Percentiles rank a stretch among this genome's conserved stretches.
Evolutionary conservation across 768 basidiomycete genomes (phyloP).

Genomic region (Tylopilus balloui): DNA sequence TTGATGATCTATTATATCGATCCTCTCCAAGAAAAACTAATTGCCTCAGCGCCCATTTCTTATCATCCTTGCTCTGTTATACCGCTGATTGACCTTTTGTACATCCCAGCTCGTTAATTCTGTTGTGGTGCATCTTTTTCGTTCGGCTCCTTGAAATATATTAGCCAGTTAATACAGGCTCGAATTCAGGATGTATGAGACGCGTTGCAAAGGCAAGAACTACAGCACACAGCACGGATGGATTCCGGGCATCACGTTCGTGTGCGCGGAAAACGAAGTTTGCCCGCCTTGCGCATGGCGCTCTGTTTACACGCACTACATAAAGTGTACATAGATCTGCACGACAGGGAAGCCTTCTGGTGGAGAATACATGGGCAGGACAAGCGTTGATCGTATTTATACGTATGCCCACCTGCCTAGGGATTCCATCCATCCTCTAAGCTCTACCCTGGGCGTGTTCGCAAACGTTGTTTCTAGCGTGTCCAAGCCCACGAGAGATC

Average conservation of each 20-base stretch:
- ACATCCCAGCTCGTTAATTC: slow-evolving; percentile 2
- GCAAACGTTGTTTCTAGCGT: slow-evolving; percentile 23
- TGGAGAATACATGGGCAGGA: not conserved
- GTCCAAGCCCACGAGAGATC: slow-evolving; percentile 5
- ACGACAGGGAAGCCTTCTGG: not conserved
- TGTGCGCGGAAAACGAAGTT: not conserved
- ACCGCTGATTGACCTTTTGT: not conserved
- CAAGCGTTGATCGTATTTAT: slow-evolving; percentile 12
- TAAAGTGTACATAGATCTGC: slow-evolving; percentile 5
- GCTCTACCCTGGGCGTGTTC: slow-evolving; percentile 23
- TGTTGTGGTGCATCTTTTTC: not conserved
- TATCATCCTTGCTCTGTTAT: slow-evolving; percentile 7
- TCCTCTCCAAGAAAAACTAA: slow-evolving; percentile 3
- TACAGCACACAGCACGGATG: not conserved
- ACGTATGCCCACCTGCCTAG: slow-evolving; percentile 39
- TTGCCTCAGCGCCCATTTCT: not conserved
- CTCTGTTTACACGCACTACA: slow-evolving; percentile 1
- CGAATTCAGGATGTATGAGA: not conserved
- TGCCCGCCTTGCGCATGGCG: not conserved
- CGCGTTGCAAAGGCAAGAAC: not conserved
- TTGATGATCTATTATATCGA: slow-evolving; percentile 9
- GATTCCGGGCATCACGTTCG: not conserved
- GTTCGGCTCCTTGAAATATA: slow-evolving; percentile 10
- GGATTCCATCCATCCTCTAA: slow-evolving; percentile 34
- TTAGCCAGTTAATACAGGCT: slow-evolving; percentile 1